A percentile compares a stretch with the other conserved stretches of the same genome.
phyloP scores from a whole-genome alignment of 495 filamentous ascomycete species.

The Hyaloscypha hepaticicola region DNA sequence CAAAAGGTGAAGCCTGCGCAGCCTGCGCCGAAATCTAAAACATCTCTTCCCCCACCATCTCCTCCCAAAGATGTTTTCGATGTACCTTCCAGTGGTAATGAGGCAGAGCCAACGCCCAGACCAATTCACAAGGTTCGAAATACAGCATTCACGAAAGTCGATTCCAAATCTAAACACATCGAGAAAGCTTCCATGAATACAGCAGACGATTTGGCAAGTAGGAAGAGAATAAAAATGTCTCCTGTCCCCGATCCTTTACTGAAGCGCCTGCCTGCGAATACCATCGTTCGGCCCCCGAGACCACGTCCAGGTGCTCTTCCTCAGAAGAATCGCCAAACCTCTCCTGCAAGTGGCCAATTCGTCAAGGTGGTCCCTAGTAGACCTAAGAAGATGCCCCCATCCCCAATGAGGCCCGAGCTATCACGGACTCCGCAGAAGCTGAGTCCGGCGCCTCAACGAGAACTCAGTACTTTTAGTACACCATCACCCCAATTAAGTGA shows the following conservation, averaged over 20 bases:
- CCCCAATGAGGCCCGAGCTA: conserved; percentile 2
- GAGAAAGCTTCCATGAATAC: neutral
- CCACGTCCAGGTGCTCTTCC: neutral
- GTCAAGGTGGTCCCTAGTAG: conserved; percentile 19
- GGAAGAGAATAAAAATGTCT: conserved; percentile 27
- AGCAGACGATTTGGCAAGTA: conserved; percentile 13
- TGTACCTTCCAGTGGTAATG: conserved; percentile 26
- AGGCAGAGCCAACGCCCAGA: conserved; percentile 6
- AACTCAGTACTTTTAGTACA: neutral
- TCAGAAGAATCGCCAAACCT: neutral
- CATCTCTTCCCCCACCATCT: conserved; percentile 3
- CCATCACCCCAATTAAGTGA: conserved; percentile 18
- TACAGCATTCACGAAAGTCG: neutral
- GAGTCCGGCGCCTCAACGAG: neutral
- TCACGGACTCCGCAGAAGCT: conserved; percentile 7
- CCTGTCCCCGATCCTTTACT: conserved; percentile 5
- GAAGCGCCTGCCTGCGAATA: neutral
- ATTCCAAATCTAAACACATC: neutral
- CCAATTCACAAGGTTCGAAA: neutral
- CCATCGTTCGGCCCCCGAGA: neutral
- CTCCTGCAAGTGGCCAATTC: conserved; percentile 5
- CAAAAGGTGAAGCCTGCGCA: conserved; percentile 12
- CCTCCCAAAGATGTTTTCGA: conserved; percentile 24
- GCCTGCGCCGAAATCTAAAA: conserved; percentile 2
- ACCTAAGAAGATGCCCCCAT: conserved; percentile 3